Conservation (phyloP, 192 early-diverging fungal species). For the Cladochytrium replicatum region DNA sequence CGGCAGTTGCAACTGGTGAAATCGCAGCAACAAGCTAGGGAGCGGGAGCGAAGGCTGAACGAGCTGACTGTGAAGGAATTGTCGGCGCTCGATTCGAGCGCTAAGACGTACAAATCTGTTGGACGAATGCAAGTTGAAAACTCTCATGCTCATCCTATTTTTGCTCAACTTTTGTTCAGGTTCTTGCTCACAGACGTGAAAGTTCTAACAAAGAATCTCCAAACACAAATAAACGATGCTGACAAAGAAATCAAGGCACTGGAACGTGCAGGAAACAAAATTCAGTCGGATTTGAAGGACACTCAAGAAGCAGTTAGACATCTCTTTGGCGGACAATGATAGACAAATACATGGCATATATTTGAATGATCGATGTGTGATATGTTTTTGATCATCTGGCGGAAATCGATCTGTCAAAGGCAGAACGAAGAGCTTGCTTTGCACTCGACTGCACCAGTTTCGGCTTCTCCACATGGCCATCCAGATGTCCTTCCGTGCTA, state of each 20-base stretch:
- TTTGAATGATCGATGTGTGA: no score
- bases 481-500: no score
- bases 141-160: conserved; percentile 3
- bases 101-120: conserved; percentile 58
- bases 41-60: conserved; percentile 55
- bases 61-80: conserved; percentile 64
- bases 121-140: conserved; percentile 57
- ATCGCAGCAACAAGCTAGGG: conserved; percentile 50
- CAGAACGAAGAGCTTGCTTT: no score
- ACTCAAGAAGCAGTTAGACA: conserved; percentile 28
- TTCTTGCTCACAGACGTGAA: conserved; percentile 45
- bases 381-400: no score
- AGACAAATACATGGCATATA: no score
- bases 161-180: conserved; percentile 18
- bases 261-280: conserved; percentile 42
- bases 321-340: conserved; percentile 9
- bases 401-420: no score
- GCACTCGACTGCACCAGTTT: no score
- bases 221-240: conserved; percentile 25
- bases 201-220: conserved; percentile 28
- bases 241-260: conserved; percentile 38
- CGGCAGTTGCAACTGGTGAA: conserved; percentile 51
- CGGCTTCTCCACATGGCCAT: no score
- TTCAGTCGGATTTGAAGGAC: conserved; percentile 51
- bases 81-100: conserved; percentile 31